Base-by-base conservation (phyloP, 371 early-diverging fungal species). In the Mortierella sp. region DNA sequence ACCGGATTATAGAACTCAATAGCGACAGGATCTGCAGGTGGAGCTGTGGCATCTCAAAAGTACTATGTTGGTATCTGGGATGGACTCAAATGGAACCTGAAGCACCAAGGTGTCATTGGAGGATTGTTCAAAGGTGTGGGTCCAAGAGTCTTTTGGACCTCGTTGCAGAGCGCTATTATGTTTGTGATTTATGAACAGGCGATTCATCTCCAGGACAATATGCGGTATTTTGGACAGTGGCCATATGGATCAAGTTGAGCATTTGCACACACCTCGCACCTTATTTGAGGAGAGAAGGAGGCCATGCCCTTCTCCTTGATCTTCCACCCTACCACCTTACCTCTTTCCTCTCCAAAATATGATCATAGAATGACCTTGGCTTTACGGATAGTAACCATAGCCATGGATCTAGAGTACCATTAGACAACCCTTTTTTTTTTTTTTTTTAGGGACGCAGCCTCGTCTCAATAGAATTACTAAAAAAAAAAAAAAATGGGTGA, bases 151-250 rank as follows among this genome's bases (percentile, higher is more conserved):
- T 86, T 85, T 61, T 88, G 88, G 88, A 89, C 88, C 12, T 84
- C 84, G 64, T 71, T 85, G 25, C 89, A 89, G 62, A 86, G 87
- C 53, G 86, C 88, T 0, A 72, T 85, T 53, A 88, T 89, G 89
- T 89, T 89, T 82, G 84, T 88, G 12, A 80, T 89, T 14, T 89
- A 86, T 68, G 89, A 89, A 47, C 87, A 87, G 72, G 77, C 84
- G 12, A 58, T 89, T 6, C 60, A 60, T 25, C 46, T 60, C 18
- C 60, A 60, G 28, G 60, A 60, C 18, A 60, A 60, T 23, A 60
- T 60, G 60, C 60, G 60, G 26, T 23, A 60, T 46, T 60, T 60
- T 47, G 46, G 46, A 15, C 48, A 60, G 28, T 60, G 60, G 60
- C 60, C 60, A 14, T 60, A 60, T 26, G 28, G 25, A 21, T 57